Base-by-base conservation (phyloP, 768 basidiomycete genomes). In the Udeniomyces megalosporus region DNA sequence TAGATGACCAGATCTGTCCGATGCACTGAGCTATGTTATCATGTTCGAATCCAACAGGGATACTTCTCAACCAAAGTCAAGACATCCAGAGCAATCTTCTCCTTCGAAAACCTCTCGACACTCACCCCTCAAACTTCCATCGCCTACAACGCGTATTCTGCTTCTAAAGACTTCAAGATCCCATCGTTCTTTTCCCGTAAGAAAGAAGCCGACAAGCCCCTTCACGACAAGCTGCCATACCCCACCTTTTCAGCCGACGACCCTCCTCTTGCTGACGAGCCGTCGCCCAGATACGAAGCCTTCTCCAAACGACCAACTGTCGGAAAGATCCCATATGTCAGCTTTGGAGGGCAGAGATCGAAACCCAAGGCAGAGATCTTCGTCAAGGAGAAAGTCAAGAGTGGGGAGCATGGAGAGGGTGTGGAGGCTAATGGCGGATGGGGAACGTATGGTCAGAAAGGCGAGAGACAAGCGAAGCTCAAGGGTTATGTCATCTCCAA, bases 401-500 rank as follows among this genome's bases (percentile, higher is more conserved):
- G 42, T 6, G 2, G 26, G 35, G 38, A 15, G 34, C 34, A 57
- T 24, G 61, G 61, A 0, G 42, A 51, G 8, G 38, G 38, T 17
- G 38, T 42, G 10, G 38, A 42, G 44, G 49, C 34, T 2, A 35
- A 32, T 6, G 42, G 45, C 1, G 55, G 62, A 4, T 63, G 46
- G 46, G 62, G 62, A 10, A 47, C 49, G 22, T 63, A 52, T 22
- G 62, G 62, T 8, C 42, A 35, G 57, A 58, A 58, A 42, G 62
- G 32, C 26, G 55, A 57, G 55, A 46, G 32, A 10, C 45, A 63
- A 56, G 62, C 62, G 24, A 63, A 53, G 56, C 24, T 63, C 22
- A 63, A 63, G 49, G 62, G 62, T 7, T 63, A 63, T 50, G 28
- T 63, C 24, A 63, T 63, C 49, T 58, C 56, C 5, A 63, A 63